Evolutionary conservation across 768 basidiomycete species (phyloP), one percentile per base, ranked within the genome.

Genomic region (Roridomyces roridus): DNA sequence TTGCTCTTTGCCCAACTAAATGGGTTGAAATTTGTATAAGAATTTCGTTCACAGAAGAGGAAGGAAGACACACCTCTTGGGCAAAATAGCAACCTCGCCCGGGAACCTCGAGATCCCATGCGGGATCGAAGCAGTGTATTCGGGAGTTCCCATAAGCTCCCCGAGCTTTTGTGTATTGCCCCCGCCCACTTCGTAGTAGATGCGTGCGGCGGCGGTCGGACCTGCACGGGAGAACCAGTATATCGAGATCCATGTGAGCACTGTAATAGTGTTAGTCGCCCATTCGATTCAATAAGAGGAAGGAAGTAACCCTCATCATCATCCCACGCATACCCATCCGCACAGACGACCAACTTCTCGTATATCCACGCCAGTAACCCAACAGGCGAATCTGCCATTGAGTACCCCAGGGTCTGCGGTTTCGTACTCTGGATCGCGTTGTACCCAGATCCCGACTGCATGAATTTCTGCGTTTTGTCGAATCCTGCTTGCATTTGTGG

Each of bases 161-260:
- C 37, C 34, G 6, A 18, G 5, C 25, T 23, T n/a, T 11, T 36
- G n/a, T 1, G 23, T 18, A 7, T 25, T 21, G 2, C 36, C 31
- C 11, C 28, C 35, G 6, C 18, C 44, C n/a, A 28, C 51, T 28
- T 54, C 52, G 28, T 35, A 54, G 17, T 46, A 54, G 14, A 53
- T 37, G 24, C 51, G 51, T n/a, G 35, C 17, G 3, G 43, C 34
- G 0, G 51, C 51, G 1, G 51, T 23, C 5, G 51, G 51, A 3
- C 51, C 51, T 0, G 51, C 51, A 11, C 51, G 42, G 2, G 51
- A 54, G 37, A 54, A 54, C 43, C 45, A 54, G 12, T 54, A 54
- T 23, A 55, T 43, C 2, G 54, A 55, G 6, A 55, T 20, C 54
- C 54, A 48, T 10, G 54, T 55, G 12, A 55, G 23, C 24, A 49